A percentile compares a stretch with the other conserved stretches of the same genome.
Conservation (phyloP, 805 yeast genomes). For the Candida tallmaniae region DNA sequence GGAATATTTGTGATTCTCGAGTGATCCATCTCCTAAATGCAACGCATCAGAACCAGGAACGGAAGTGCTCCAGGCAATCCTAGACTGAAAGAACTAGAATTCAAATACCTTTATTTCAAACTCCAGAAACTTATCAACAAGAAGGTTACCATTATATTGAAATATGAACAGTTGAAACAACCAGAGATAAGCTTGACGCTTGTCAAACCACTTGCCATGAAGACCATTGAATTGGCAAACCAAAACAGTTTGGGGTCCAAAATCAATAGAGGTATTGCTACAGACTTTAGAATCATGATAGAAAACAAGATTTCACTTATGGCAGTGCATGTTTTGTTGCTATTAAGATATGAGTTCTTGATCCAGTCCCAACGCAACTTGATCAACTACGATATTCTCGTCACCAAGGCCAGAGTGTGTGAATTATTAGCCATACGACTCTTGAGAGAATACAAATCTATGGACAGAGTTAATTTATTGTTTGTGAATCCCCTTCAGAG, state of each 20-base stretch:
- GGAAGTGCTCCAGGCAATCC: constrained; percentile 6
- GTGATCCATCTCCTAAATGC: too few species aligned
- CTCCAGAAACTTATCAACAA: constrained; percentile 40
- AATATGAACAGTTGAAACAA: constrained; percentile 46
- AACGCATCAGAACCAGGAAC: constrained; percentile 12
- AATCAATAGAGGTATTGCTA: constrained; percentile 25
- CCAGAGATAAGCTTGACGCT: constrained; percentile 47
- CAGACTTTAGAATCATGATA: constrained; percentile 15
- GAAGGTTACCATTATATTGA: constrained; percentile 41
- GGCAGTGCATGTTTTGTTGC: constrained; percentile 28
- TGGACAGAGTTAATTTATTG: constrained; percentile 41
- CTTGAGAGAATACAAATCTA: constrained; percentile 41
- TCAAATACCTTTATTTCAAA: constrained; percentile 35
- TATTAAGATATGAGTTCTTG: constrained; percentile 33
- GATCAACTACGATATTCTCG: constrained; percentile 31
- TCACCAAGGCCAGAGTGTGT: constrained; percentile 47
- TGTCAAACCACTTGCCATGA: constrained; percentile 43
- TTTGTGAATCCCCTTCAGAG: constrained; percentile 44
- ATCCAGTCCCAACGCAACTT: constrained; percentile 37
- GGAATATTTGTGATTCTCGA: too few species aligned
- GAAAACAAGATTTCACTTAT: constrained; percentile 19
- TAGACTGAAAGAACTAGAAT: constrained; percentile 22
- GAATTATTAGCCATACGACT: constrained; percentile 50
- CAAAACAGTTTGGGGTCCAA: constrained; percentile 28
- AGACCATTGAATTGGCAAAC: constrained; percentile 36